Conservation (phyloP, 768 basidiomycete species). For the Calvatia gigantea region DNA sequence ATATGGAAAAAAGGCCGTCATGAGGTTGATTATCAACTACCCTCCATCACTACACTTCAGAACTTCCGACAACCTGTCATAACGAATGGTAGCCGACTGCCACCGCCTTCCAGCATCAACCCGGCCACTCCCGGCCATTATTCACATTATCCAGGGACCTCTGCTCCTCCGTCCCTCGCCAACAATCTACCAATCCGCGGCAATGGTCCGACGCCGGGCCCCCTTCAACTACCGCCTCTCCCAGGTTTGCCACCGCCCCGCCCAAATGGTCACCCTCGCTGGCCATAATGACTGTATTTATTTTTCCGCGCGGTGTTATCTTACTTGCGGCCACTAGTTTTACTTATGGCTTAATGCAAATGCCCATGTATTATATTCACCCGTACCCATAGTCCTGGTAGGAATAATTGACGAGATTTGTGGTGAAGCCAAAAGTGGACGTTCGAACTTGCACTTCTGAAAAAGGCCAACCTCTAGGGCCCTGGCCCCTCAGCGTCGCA, state of each 20-base stretch:
- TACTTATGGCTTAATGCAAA: constrained; percentile 14
- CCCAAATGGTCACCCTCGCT: constrained; percentile 12
- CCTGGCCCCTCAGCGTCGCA: neutral
- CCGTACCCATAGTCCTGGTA: constrained; percentile 5
- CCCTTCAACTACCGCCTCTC: constrained; percentile 23
- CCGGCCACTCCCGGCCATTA: constrained; percentile 17
- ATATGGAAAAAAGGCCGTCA: constrained; percentile 69
- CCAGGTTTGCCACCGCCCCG: constrained; percentile 9
- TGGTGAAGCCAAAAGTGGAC: neutral
- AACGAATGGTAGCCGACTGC: constrained; percentile 13
- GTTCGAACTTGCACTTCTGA: neutral
- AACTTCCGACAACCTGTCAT: constrained; percentile 8
- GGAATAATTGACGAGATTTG: neutral
- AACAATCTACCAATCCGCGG: constrained; percentile 16
- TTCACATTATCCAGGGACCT: constrained; percentile 14
- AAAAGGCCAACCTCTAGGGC: neutral
- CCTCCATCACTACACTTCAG: constrained; percentile 11
- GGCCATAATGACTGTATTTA: constrained; percentile 14
- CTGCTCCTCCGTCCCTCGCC: constrained; percentile 12
- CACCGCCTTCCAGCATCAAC: constrained; percentile 8
- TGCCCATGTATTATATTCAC: constrained; percentile 12
- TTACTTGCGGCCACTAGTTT: constrained; percentile 11
- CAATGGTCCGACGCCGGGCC: constrained; percentile 14
- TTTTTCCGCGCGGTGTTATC: neutral
- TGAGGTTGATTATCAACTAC: constrained; percentile 22